These are phyloP conservation scores for Singerocomus inundabilis DNA, from an alignment of 1,284 basidiomycete genomes.

Conservation along the genomic window DNA sequence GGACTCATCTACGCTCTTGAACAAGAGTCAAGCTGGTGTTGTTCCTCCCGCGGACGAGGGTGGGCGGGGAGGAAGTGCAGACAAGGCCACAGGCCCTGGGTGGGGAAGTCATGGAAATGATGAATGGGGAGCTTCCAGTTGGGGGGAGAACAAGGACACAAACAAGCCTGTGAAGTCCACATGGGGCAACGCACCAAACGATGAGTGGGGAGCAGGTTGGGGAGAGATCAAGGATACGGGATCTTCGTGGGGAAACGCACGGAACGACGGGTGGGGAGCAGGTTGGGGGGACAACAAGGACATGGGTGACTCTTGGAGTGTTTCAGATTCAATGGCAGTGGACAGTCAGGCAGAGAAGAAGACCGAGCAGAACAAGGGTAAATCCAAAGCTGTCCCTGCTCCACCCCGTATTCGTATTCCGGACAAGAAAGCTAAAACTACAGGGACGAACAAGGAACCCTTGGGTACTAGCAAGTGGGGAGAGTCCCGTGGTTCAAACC, in stretches of 20 bases:
- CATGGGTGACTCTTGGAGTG: background rate
- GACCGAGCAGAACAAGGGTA: slow-evolving; percentile 10
- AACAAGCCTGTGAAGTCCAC: background rate
- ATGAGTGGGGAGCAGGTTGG: slow-evolving; percentile 1
- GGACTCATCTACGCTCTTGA: background rate
- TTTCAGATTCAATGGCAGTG: slow-evolving; percentile 7
- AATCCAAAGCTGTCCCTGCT: slow-evolving; percentile 12
- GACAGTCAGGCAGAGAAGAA: slow-evolving; percentile 8
- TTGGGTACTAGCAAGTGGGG: slow-evolving; percentile 22
- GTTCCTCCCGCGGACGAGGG: background rate
- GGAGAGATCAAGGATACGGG: background rate
- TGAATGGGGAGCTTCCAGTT: slow-evolving; percentile 1
- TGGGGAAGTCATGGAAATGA: slow-evolving; percentile 2
- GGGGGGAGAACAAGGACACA: slow-evolving; percentile 3
- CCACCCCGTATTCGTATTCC: slow-evolving; percentile 33
- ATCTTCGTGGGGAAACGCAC: slow-evolving; percentile 6
- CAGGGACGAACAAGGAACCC: slow-evolving; percentile 28
- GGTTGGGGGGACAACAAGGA: slow-evolving; percentile 5
- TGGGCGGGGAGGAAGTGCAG: slow-evolving; percentile 7
- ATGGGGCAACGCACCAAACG: slow-evolving; percentile 3
- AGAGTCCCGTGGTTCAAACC: slow-evolving; percentile 6
- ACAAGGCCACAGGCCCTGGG: slow-evolving; percentile 3
- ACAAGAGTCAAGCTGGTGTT: background rate
- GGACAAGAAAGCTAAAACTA: slow-evolving; percentile 17
- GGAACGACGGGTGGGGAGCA: slow-evolving; percentile 6